Percentiles rank a stretch among this genome's conserved stretches.
These are phyloP conservation scores for Polyrhizophydium stewartii DNA, from an alignment of 371 early-diverging fungal genomes.

Conservation along the genomic window DNA sequence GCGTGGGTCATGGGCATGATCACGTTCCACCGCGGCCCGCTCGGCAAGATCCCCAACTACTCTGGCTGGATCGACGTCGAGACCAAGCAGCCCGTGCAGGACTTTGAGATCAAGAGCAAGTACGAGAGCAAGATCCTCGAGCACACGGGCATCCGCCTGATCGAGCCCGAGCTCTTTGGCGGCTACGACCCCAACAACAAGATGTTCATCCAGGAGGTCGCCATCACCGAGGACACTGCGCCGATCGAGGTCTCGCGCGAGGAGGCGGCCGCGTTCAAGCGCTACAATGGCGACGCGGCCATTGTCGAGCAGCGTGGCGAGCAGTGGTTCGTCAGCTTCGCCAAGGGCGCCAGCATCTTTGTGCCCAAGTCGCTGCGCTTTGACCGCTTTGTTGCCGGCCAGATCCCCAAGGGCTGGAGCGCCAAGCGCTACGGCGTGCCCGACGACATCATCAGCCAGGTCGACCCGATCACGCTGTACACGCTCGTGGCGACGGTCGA, in stretches of 20 bases:
- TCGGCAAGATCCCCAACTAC: constrained; percentile 73
- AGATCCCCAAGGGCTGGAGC: constrained; percentile 94
- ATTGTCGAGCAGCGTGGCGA: constrained; percentile 79
- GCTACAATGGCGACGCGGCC: constrained; percentile 69
- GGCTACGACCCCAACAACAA: constrained; percentile 92
- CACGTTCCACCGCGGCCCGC: constrained; percentile 82
- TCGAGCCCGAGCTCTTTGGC: constrained; percentile 82
- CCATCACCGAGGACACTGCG: constrained; percentile 86
- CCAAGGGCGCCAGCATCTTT: constrained; percentile 84
- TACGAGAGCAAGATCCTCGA: constrained; percentile 90
- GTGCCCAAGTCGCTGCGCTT: constrained; percentile 93
- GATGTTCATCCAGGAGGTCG: constrained; percentile 86
- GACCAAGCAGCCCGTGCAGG: constrained; percentile 86
- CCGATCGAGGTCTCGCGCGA: constrained; percentile 88
- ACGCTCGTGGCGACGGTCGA: constrained; percentile 90
- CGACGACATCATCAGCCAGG: constrained; percentile 86
- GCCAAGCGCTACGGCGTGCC: constrained; percentile 93
- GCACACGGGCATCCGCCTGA: constrained; percentile 93
- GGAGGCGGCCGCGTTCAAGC: constrained; percentile 89
- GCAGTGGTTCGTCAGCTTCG: constrained; percentile 75
- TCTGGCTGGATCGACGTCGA: constrained; percentile 93
- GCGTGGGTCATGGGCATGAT: constrained; percentile 97
- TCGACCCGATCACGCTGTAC: constrained; percentile 86
- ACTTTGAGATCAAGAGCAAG: constrained; percentile 86
- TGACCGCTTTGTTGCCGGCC: constrained; percentile 93